Evolutionary conservation across 352 stramenopile species (phyloP), one percentile per base, ranked within the genome.

Genomic region (Phytophthora chlamydospora): DNA sequence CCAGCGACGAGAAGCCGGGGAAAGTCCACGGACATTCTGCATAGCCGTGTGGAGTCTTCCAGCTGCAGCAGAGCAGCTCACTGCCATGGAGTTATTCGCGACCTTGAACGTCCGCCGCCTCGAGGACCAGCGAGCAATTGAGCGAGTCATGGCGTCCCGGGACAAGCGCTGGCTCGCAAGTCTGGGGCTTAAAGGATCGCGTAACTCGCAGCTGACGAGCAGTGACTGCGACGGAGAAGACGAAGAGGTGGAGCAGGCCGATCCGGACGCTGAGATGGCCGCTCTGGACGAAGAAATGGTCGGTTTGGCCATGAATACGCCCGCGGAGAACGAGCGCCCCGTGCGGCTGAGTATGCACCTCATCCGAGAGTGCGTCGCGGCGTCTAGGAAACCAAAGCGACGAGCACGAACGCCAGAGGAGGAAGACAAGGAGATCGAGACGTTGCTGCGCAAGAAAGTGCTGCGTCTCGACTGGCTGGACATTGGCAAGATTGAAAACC

Each of bases 381-480:
- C 56, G 11, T 50, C 44, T 0, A 67, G 57, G 29, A 53, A 64
- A 5, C 21, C 45, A 0, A 71, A 38, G 8, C 56, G 40, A 51
- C 56, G 48, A 12, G 16, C 29, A 38, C 39, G 42, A 40, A 49
- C 12, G 9, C 10, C 40, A 8, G 40, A 68, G 27, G 52, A 59
- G 0, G 56, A 78, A 34, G 60, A 73, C 12, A 48, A 70, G 4
- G 75, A 88, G 52, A 77, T 87, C 17, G 49, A 71, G 7, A 36
- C 45, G 6, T 58, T 93, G 42, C 58, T 93, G 31, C 40, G 58
- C 16, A 83, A 85, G 50, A 88, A 85, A 65, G 58, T 76, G 27
- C 50, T 93, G 36, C 75, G 84, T 4, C 40, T 93, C 5, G 84
- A 93, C 71, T 91, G 80, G 84, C 72, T 90, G 31, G 80, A 78